Evolutionary conservation across 2,329 filamentous ascomycete genomes (phyloP).

Genomic region (Thelonectria blattea): DNA sequence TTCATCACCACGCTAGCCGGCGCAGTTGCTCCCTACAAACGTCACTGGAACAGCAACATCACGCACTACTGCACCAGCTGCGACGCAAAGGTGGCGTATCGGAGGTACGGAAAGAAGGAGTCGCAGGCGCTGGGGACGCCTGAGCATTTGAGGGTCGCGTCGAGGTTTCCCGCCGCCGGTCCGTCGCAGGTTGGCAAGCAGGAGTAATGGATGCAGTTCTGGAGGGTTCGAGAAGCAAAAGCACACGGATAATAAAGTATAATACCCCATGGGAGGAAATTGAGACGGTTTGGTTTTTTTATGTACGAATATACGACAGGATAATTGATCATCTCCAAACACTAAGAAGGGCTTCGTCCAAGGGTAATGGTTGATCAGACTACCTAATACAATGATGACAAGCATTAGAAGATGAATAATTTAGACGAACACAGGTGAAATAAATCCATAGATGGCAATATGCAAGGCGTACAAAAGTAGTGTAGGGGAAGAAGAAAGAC

Average conservation of each 20-base stretch:
- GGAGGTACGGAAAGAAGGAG: constrained; percentile 18
- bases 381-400: too few species aligned
- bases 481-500: too few species aligned
- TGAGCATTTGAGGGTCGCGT: constrained; percentile 29
- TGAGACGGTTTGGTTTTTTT: neutral
- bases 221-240: too few species aligned
- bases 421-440: too few species aligned
- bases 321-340: too few species aligned
- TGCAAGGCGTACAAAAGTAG: too few species aligned
- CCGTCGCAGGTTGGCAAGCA: neutral
- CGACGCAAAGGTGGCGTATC: constrained; percentile 29
- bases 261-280: neutral
- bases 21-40: constrained; percentile 30
- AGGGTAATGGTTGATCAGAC: too few species aligned
- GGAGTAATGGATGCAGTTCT: neutral
- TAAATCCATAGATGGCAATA: too few species aligned
- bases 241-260: neutral
- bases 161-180: constrained; percentile 21
- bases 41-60: constrained; percentile 28
- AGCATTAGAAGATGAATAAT: too few species aligned
- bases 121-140: constrained; percentile 31
- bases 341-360: too few species aligned
- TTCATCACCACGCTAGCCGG: constrained; percentile 31
- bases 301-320: too few species aligned
- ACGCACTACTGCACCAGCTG: constrained; percentile 34